phyloP scores from a whole-genome alignment of 768 basidiomycete genomes.

The Mycena olivaceomarginata region DNA sequence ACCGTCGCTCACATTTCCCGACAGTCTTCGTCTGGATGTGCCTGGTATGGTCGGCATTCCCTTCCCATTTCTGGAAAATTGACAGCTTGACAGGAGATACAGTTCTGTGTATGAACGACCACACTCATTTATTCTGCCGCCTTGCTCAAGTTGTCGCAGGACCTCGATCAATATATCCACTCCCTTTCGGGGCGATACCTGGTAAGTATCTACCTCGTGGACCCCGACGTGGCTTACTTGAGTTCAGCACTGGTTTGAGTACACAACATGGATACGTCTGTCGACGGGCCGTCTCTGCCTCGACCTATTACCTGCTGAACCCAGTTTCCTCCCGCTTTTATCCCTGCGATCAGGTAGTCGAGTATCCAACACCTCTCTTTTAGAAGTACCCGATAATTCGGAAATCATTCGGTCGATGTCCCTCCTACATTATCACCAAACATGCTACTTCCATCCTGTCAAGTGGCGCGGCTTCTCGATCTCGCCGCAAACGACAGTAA shows the following conservation, averaged over 20 bases:
- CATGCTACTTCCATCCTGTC: not conserved
- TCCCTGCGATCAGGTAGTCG: no score
- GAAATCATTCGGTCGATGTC: constrained; percentile 14
- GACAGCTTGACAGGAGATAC: not conserved
- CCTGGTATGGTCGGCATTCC: no score
- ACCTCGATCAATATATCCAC: no score
- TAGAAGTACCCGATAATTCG: not conserved
- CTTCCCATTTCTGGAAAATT: no score
- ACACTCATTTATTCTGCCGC: no score
- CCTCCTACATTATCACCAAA: not conserved
- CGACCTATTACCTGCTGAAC: not conserved
- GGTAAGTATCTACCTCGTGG: not conserved
- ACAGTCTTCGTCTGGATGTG: no score
- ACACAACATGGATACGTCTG: constrained; percentile 14
- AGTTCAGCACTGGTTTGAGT: not conserved
- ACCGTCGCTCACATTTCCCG: no score
- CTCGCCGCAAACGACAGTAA: not conserved
- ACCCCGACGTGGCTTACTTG: not conserved
- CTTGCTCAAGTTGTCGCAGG: not conserved
- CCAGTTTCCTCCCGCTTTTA: no score
- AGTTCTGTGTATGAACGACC: not conserved
- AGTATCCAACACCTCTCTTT: no score
- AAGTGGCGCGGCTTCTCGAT: not conserved
- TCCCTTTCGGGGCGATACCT: no score
- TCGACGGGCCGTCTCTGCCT: constrained; percentile 1